Conservation (phyloP, 140 eudicot genomes). For the Erigeron philadelphicus region DNA sequence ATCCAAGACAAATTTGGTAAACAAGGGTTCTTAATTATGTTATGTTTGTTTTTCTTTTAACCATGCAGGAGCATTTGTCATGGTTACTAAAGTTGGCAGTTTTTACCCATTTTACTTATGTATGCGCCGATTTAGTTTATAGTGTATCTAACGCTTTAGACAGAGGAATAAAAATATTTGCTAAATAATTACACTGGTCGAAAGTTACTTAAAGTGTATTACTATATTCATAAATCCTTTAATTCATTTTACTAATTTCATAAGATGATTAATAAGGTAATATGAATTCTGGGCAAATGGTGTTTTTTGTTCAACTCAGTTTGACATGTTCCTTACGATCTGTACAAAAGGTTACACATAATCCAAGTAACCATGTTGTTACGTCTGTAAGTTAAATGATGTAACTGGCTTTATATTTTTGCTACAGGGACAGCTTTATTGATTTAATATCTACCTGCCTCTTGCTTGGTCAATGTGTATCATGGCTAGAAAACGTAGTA, state of each 20-base stretch:
- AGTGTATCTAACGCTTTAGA: not conserved
- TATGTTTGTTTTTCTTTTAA: not conserved
- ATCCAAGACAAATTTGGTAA: slow-evolving; percentile 77
- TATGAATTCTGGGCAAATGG: not conserved
- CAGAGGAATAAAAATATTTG: not conserved
- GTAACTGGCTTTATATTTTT: not conserved
- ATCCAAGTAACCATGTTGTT: not conserved
- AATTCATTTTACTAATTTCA: not conserved
- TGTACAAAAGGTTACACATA: not conserved
- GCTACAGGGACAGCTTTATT: not conserved
- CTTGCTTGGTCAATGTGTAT: not conserved
- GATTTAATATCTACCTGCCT: not conserved
- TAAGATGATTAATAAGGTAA: too few relatives aligned
- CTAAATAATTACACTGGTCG: not conserved
- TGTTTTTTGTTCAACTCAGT: too few relatives aligned
- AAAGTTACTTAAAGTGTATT: not conserved
- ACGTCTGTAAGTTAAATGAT: not conserved
- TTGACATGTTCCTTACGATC: not conserved
- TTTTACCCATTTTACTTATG: not conserved
- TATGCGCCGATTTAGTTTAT: not conserved
- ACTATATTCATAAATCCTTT: not conserved
- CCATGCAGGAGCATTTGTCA: not conserved
- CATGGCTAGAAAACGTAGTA: not conserved
- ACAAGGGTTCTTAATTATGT: slow-evolving; percentile 3
- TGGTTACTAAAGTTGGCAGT: not conserved